A percentile compares a stretch with the other conserved stretches of the same genome.
Evolutionary conservation across 371 early-diverging fungal species (phyloP).

Genomic region (Lichtheimia corymbifera): DNA sequence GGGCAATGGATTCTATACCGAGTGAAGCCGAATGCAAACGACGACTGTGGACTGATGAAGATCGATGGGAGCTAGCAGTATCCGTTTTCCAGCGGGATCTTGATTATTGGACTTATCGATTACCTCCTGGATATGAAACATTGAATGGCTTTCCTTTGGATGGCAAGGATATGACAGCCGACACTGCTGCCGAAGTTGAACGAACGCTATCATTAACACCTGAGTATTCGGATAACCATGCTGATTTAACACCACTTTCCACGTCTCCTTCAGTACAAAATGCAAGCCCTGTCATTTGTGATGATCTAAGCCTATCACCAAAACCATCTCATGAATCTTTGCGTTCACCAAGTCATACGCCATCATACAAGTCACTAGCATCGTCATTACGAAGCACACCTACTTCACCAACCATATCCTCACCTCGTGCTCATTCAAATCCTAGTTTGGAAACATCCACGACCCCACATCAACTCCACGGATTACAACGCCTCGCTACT

Average conservation of each 20-base stretch:
- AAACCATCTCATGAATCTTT: not conserved
- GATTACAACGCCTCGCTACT: not conserved
- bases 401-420: not conserved
- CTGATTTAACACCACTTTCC: not conserved
- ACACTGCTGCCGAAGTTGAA: too few relatives aligned
- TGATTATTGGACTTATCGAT: conserved; percentile 27
- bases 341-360: not conserved
- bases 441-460: too few relatives aligned
- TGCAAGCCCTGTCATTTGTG: not conserved
- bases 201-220: too few relatives aligned
- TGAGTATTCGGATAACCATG: too few relatives aligned
- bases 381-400: not conserved
- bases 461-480: not conserved
- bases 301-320: not conserved
- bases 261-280: not conserved
- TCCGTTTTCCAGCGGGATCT: conserved; percentile 26
- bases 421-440: too few relatives aligned
- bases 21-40: conserved; percentile 15
- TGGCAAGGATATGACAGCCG: conserved; percentile 6
- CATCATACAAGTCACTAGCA: not conserved
- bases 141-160: conserved; percentile 5
- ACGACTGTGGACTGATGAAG: conserved; percentile 17
- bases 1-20: conserved; percentile 32
- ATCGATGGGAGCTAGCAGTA: conserved; percentile 28
- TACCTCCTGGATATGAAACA: conserved; percentile 33